Percentiles rank a stretch among this genome's conserved stretches.
These are phyloP conservation scores for Ormosia emarginata DNA, from an alignment of 306 rosid genomes.

Conservation along the genomic window DNA sequence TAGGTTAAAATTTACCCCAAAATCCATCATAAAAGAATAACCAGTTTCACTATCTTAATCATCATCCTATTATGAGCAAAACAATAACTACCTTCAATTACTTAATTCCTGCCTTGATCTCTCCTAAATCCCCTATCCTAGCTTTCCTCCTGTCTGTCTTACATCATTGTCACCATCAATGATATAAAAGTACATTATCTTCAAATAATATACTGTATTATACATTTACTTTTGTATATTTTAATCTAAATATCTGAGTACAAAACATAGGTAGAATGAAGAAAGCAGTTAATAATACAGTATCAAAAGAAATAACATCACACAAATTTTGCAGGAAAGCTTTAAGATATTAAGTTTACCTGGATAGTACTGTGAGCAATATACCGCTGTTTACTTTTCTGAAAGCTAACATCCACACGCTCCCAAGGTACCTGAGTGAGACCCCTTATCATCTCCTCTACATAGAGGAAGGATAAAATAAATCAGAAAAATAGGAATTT, in stretches of 20 bases:
- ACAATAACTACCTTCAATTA: not conserved
- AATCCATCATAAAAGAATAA: not conserved
- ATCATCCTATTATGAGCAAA: not conserved
- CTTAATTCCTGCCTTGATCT: not conserved
- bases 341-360: constrained; percentile 41
- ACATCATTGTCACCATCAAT: not conserved
- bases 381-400: constrained; percentile 68
- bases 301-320: not conserved
- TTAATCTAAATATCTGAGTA: not conserved
- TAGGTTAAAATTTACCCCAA: not conserved
- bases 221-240: not conserved
- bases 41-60: not conserved
- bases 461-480: constrained; percentile 15
- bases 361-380: constrained; percentile 95
- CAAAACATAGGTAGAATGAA: constrained; percentile 8
- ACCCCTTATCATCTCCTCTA: constrained; percentile 91
- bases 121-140: not conserved
- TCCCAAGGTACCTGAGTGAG: constrained; percentile 88
- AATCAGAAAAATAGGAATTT: constrained; percentile 1
- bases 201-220: not conserved
- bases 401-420: constrained; percentile 96
- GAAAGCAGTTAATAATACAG: not conserved
- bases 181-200: not conserved
- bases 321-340: not conserved
- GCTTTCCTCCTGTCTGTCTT: not conserved